phyloP scores from a whole-genome alignment of 768 basidiomycete genomes.

The Mrakia hoshinonis region DNA sequence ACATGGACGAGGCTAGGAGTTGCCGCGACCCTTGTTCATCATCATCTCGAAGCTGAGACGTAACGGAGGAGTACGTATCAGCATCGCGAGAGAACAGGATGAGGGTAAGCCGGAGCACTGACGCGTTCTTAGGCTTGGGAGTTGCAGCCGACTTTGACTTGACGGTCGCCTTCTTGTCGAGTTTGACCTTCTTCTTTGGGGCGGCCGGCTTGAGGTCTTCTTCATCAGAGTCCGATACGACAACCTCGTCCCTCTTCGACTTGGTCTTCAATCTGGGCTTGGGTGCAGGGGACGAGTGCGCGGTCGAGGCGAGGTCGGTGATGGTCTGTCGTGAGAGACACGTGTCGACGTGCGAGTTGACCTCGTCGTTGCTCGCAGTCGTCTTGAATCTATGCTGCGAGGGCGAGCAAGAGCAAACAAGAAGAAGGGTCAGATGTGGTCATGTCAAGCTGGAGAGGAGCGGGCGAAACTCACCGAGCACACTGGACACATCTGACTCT shows the following conservation, averaged over 20 bases:
- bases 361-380: conserved; percentile 58
- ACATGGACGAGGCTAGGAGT: neutral
- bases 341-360: conserved; percentile 84
- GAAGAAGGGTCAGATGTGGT: conserved; percentile 14
- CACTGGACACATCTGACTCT: conserved; percentile 12
- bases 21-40: conserved; percentile 1
- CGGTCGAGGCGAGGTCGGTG: conserved; percentile 44
- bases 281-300: neutral
- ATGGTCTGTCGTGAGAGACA: conserved; percentile 76
- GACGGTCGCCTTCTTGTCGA: neutral
- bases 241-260: neutral
- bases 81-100: no score
- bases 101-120: neutral
- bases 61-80: no score
- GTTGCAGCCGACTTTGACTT: no score
- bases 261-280: neutral
- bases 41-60: conserved; percentile 14
- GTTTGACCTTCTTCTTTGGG: neutral
- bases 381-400: conserved; percentile 53
- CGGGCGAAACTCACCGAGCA: conserved; percentile 10
- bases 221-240: neutral
- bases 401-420: conserved; percentile 61
- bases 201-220: neutral
- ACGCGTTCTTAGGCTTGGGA: neutral
- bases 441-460: neutral